phyloP scores from a whole-genome alignment of 305 asterid species.

The Andrographis paniculata region DNA sequence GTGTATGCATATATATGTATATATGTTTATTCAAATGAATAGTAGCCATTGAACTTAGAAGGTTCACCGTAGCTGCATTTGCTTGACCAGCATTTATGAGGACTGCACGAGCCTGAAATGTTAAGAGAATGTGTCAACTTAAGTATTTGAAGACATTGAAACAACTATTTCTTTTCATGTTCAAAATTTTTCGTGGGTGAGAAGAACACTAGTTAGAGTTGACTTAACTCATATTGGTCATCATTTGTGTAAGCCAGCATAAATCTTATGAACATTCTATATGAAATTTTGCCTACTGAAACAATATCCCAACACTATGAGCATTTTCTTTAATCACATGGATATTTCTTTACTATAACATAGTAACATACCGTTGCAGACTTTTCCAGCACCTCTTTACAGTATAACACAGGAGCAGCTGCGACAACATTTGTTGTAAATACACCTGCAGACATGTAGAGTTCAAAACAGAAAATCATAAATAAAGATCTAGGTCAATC shows the following conservation, averaged over 20 bases:
- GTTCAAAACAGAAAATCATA: constrained; percentile 12
- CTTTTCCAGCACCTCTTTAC: constrained; percentile 60
- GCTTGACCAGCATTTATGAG: constrained; percentile 99
- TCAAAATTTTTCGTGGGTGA: too few species aligned
- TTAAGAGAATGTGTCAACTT: neutral
- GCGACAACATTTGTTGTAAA: constrained; percentile 91
- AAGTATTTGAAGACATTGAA: too few species aligned
- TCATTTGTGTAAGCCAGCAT: neutral
- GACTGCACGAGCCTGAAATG: constrained; percentile 88
- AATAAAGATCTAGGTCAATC: too few species aligned
- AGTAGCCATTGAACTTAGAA: constrained; percentile 7
- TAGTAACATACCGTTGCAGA: constrained; percentile 62
- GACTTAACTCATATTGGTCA: too few species aligned
- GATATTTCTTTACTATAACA: too few species aligned
- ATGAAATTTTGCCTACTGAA: neutral
- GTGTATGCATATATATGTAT: too few species aligned
- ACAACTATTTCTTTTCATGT: too few species aligned
- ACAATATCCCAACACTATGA: neutral
- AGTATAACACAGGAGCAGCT: constrained; percentile 91
- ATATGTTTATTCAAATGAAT: neutral
- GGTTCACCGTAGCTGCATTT: constrained; percentile 90
- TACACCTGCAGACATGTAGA: constrained; percentile 44
- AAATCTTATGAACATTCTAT: neutral
- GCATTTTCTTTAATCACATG: too few species aligned
- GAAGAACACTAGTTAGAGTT: too few species aligned